These are phyloP conservation scores for Colletotrichum sp. DNA, from an alignment of 2,329 filamentous ascomycete species.

Conservation along the genomic window DNA sequence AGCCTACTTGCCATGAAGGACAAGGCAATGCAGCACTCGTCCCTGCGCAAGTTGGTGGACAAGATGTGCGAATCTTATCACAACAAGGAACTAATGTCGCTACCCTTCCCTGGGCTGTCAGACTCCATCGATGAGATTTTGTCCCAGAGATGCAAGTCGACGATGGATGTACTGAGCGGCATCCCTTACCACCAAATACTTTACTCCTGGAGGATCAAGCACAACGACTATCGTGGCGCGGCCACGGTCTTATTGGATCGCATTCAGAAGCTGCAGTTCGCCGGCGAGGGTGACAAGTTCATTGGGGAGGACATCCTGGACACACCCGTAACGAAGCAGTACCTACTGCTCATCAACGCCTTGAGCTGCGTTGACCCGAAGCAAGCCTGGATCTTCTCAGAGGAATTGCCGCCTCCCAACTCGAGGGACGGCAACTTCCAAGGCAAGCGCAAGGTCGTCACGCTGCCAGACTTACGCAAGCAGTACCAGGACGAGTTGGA, in stretches of 20 bases:
- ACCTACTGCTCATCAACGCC: slow-evolving; percentile 91
- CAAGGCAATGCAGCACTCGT: slow-evolving; percentile 72
- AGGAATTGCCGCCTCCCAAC: slow-evolving; percentile 34
- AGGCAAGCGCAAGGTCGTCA: slow-evolving; percentile 77
- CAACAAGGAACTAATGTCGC: slow-evolving; percentile 69
- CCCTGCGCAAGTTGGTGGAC: slow-evolving; percentile 72
- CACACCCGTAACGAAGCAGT: slow-evolving; percentile 73
- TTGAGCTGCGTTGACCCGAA: slow-evolving; percentile 82
- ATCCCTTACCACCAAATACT: slow-evolving; percentile 87
- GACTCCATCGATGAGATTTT: slow-evolving; percentile 82
- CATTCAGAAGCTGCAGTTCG: slow-evolving; percentile 64
- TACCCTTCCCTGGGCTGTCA: slow-evolving; percentile 81
- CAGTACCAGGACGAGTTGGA: slow-evolving; percentile 93
- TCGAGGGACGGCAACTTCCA: slow-evolving; percentile 8
- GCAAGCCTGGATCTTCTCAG: slow-evolving; percentile 80
- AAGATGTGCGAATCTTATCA: slow-evolving; percentile 73
- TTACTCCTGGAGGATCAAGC: slow-evolving; percentile 87
- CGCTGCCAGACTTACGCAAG: slow-evolving; percentile 82
- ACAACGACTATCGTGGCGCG: slow-evolving; percentile 84
- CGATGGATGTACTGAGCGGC: slow-evolving; percentile 66
- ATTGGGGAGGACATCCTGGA: slow-evolving; percentile 62
- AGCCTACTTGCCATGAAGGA: slow-evolving; percentile 78
- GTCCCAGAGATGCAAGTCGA: slow-evolving; percentile 70
- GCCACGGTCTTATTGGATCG: slow-evolving; percentile 67
- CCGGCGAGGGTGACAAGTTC: slow-evolving; percentile 64